Base-by-base conservation (phyloP, 1,139 yeast genomes). In the Protomyces lactucae-debilis region DNA sequence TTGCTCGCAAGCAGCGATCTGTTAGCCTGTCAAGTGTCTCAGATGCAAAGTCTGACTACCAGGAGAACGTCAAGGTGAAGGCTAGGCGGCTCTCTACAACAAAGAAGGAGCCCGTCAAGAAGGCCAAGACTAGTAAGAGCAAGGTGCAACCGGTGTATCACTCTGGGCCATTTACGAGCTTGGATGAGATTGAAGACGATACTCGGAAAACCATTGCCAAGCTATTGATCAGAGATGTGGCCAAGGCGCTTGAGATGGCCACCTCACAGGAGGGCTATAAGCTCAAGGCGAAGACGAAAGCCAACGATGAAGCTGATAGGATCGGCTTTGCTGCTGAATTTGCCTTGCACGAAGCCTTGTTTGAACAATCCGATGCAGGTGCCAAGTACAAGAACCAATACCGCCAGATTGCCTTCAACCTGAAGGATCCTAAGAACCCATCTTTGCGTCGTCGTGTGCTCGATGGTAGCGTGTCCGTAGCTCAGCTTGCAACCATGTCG, bases 401-500 rank as follows among this genome's bases (percentile, higher is more conserved):
- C 71, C 76, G 83, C 40, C 85, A 82, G 67, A 73, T 85, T 53
- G 77, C 79, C 60, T 81, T 82, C 66, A 84, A 85, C 68, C 75
- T 85, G 28, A 80, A 78, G 67, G 85, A 83, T 69, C 74, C 74
- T 45, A 83, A 83, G 70, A 83, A 84, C 67, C 74, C 78, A 14
- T 74, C 78, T 35, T 76, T 85, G 66, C 79, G 77, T 72, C 69
- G 67, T 28, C 77, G 83, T 52, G 80, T 86, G 5, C 75, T 83
- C 43, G 76, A 79, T 23, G 79, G 82, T 28, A 76, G 77, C 40
- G 74, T 85, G 39, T 73, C 81, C 0, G 80, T 85, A 39, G 75
- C 76, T 10, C 79, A 82, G 67, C 77, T 86, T 61, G 88, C 85
- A 5, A 77, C 76, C 35, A 78, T 87, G 79, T 77, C 85, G 3